Percentiles rank a stretch among this genome's conserved stretches.
These are phyloP conservation scores for Collybia nuda DNA, from an alignment of 768 basidiomycete genomes.

Conservation along the genomic window DNA sequence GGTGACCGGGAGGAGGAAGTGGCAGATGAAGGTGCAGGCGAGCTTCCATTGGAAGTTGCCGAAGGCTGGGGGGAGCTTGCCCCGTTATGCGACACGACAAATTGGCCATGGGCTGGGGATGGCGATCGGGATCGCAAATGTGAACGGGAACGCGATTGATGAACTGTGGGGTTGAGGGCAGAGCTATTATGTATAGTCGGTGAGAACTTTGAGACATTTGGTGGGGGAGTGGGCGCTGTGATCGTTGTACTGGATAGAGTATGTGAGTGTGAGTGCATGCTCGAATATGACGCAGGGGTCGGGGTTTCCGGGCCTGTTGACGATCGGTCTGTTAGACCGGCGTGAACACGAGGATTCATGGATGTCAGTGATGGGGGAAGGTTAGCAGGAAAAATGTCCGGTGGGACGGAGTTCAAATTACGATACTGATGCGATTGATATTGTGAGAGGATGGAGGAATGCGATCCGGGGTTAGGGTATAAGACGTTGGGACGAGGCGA, in stretches of 20 bases:
- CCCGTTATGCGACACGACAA: conserved; percentile 12
- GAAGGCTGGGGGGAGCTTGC: conserved; percentile 26
- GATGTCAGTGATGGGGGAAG: conserved; percentile 39
- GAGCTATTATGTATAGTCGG: conserved; percentile 16
- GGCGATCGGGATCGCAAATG: conserved; percentile 11
- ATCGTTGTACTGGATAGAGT: conserved; percentile 50
- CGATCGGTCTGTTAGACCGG: conserved; percentile 16
- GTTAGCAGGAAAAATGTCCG: conserved; percentile 42
- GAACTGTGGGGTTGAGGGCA: conserved; percentile 19
- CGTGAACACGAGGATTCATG: conserved; percentile 30
- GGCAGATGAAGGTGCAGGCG: conserved; percentile 58
- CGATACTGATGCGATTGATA: conserved; percentile 35
- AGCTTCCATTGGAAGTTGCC: conserved; percentile 45
- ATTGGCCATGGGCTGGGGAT: conserved; percentile 4
- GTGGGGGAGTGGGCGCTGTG: conserved; percentile 40
- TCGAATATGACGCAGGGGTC: conserved; percentile 33
- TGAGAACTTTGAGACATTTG: conserved; percentile 19
- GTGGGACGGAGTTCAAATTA: conserved; percentile 23
- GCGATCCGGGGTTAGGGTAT: conserved; percentile 46
- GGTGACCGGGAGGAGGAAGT: conserved; percentile 53
- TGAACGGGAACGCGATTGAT: conserved; percentile 20
- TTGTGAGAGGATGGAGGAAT: conserved; percentile 40
- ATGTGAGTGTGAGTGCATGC: conserved; percentile 42
- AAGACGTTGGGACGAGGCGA: conserved; percentile 44
- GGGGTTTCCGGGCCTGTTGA: conserved; percentile 40